Conservation (phyloP, 208 protist genomes). For the Endotrypanum monterogeii region DNA sequence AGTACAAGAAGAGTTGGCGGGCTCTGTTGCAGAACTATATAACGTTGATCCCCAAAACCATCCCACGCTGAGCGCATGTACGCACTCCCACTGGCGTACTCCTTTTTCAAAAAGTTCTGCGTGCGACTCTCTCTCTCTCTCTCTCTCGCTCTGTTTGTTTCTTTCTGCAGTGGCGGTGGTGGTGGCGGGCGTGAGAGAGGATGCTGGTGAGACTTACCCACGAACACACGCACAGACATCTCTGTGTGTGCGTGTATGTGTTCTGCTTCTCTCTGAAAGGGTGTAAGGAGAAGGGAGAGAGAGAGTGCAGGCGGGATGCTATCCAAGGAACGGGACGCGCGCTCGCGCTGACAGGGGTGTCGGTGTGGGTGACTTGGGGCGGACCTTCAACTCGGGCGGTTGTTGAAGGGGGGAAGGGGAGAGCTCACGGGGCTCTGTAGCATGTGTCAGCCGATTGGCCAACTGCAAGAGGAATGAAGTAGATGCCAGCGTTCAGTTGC, state of each 20-base stretch:
- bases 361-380: no score
- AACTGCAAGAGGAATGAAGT: no score
- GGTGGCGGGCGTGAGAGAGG: no score
- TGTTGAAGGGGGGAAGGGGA: no score
- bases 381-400: no score
- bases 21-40: constrained; percentile 89
- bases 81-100: neutral
- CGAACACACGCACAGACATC: no score
- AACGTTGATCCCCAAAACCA: constrained; percentile 76
- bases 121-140: neutral
- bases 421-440: no score
- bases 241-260: neutral
- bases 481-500: neutral
- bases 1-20: constrained; percentile 89
- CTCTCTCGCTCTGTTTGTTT: neutral
- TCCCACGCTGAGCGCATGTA: constrained; percentile 16
- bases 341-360: neutral
- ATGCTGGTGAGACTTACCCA: no score
- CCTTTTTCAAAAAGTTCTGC: neutral
- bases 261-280: no score
- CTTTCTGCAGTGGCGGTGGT: neutral
- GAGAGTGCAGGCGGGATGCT: neutral
- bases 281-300: no score
- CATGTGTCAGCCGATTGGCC: no score
- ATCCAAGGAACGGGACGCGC: no score